Conservation (phyloP, 805 yeast species). For the Cyberlindnera xishuangbannaensis region DNA sequence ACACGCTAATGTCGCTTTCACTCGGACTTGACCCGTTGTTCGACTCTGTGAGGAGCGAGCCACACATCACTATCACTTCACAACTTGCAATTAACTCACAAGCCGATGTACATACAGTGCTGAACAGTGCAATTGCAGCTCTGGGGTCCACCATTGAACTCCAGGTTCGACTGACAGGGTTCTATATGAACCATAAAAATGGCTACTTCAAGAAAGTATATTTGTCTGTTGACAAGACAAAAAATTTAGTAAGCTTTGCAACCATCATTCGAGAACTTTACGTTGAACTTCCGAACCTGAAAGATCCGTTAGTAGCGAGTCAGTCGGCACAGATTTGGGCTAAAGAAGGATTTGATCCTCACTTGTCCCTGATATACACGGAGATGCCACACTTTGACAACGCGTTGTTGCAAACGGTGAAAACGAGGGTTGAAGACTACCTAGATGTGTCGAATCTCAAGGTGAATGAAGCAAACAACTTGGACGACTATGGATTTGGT, state of each 20-base stretch:
- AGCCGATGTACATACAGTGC: slow-evolving; percentile 53
- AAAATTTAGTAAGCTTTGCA: slow-evolving; percentile 30
- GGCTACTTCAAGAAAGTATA: slow-evolving; percentile 22
- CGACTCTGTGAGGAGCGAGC: slow-evolving; percentile 63
- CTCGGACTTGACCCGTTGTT: slow-evolving; percentile 65
- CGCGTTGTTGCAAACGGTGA: slow-evolving; percentile 58
- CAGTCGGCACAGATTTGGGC: slow-evolving; percentile 54
- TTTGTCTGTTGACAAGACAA: slow-evolving; percentile 16
- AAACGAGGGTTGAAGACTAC: slow-evolving; percentile 60
- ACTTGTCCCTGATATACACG: slow-evolving; percentile 65
- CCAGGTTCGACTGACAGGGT: slow-evolving; percentile 11
- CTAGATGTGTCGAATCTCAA: slow-evolving; percentile 32
- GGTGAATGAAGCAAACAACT: slow-evolving; percentile 14
- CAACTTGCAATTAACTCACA: slow-evolving; percentile 43
- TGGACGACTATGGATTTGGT: slow-evolving; percentile 30
- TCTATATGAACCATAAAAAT: slow-evolving; percentile 15
- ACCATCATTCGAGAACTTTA: slow-evolving; percentile 50
- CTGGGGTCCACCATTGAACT: slow-evolving; percentile 21
- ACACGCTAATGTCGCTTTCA: slow-evolving; percentile 52
- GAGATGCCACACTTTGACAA: slow-evolving; percentile 58
- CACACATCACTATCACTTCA: slow-evolving; percentile 75
- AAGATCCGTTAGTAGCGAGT: slow-evolving; percentile 28
- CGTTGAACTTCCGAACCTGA: slow-evolving; percentile 37
- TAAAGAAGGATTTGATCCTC: slow-evolving; percentile 56
- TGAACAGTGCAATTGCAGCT: slow-evolving; percentile 57